phyloP scores from a whole-genome alignment of 495 filamentous ascomycete genomes.

The Aspergillus coremiiformis region DNA sequence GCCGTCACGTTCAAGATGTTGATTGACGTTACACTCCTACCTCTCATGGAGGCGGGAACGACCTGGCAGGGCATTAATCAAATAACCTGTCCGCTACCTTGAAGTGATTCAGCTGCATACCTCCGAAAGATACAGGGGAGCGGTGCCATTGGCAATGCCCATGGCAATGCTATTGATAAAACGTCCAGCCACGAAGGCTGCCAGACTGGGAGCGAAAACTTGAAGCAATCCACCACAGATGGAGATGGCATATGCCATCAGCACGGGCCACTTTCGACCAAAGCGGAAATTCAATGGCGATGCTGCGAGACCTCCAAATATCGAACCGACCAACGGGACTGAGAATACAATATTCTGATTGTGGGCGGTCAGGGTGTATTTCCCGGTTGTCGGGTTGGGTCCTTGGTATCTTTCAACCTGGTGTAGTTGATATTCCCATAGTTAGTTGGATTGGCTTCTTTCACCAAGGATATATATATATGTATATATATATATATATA shows the following conservation, averaged over 20 bases:
- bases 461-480: too few species aligned
- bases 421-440: neutral
- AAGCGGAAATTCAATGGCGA: constrained; percentile 29
- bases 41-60: constrained; percentile 31
- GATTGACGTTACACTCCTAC: constrained; percentile 28
- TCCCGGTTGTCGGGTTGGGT: constrained; percentile 19
- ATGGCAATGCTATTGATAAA: constrained; percentile 28
- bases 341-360: constrained; percentile 34
- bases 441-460: neutral
- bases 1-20: constrained; percentile 32
- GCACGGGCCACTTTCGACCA: constrained; percentile 32
- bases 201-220: constrained; percentile 30
- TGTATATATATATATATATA: too few species aligned
- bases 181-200: constrained; percentile 28
- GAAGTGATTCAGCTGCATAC: constrained; percentile 4
- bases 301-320: constrained; percentile 27
- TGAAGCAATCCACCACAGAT: constrained; percentile 32
- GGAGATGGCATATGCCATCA: constrained; percentile 28
- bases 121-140: constrained; percentile 34
- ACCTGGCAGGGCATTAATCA: constrained; percentile 11
- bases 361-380: constrained; percentile 25
- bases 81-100: neutral
- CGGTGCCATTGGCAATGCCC: constrained; percentile 30
- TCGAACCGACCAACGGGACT: constrained; percentile 28
- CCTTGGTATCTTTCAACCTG: constrained; percentile 33